These are phyloP conservation scores for Halophytophthora batemanensis DNA, from an alignment of 352 stramenopile species.

Conservation along the genomic window DNA sequence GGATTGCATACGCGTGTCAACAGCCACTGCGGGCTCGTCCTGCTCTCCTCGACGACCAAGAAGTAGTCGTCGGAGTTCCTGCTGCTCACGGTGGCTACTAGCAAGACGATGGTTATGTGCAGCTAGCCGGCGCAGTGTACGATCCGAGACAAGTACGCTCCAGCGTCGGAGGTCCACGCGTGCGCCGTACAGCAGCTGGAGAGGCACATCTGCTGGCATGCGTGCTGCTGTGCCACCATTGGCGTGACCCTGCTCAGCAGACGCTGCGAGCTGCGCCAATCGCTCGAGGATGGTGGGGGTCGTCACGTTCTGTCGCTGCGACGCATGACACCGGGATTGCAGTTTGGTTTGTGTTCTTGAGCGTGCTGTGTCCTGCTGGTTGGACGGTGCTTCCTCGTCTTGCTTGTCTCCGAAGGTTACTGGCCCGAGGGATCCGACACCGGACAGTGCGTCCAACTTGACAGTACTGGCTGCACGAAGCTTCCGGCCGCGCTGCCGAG, in stretches of 20 bases:
- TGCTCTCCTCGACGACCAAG: slow-evolving; percentile 6
- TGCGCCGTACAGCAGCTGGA: slow-evolving; percentile 55
- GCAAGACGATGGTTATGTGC: slow-evolving; percentile 56
- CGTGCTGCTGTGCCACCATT: slow-evolving; percentile 1
- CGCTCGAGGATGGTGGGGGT: slow-evolving; percentile 24
- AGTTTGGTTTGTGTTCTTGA: background rate
- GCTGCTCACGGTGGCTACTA: slow-evolving; percentile 14
- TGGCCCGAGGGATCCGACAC: background rate
- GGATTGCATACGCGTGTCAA: slow-evolving; percentile 16
- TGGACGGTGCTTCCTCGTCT: slow-evolving; percentile 13
- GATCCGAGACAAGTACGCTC: slow-evolving; percentile 68
- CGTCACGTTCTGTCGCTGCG: slow-evolving; percentile 9
- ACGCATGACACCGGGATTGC: background rate
- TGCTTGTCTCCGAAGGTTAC: slow-evolving; percentile 1
- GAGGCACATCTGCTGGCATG: slow-evolving; percentile 42
- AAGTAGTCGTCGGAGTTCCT: slow-evolving; percentile 10
- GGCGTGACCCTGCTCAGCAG: slow-evolving; percentile 11
- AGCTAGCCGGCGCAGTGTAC: slow-evolving; percentile 55
- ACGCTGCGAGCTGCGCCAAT: slow-evolving; percentile 10
- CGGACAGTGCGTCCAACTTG: slow-evolving; percentile 21
- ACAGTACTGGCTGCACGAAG: slow-evolving; percentile 11
- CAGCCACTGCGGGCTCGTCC: slow-evolving; percentile 11
- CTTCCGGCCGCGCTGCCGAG: slow-evolving; percentile 11
- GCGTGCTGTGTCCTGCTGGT: slow-evolving; percentile 28
- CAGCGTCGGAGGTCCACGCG: slow-evolving; percentile 59